Base-by-base conservation (phyloP, 257 asterid genomes). In the Galeopsis tetrahit region DNA sequence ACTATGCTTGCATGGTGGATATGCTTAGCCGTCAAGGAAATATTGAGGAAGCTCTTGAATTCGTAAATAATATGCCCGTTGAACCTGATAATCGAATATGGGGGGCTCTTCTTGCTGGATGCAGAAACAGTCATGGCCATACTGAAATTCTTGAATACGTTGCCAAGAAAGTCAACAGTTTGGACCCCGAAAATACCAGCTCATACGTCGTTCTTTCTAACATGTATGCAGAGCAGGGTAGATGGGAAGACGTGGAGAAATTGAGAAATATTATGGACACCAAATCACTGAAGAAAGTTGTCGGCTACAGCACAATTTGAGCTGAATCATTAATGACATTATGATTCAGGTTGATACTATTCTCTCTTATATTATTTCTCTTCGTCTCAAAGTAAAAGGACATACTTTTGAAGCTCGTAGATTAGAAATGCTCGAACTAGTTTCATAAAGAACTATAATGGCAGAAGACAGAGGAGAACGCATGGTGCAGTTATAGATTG, bases 1-100 rank as follows among this genome's bases (percentile, higher is more conserved):
- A 90, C 66, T 88, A 88, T 84, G 96, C 96, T 21, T 92, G 94
- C 80, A 88, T 92, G 91, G 97, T 88, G 74, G 98, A 90, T 78
- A 80, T 92, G 92, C 96, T 92, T 63, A 90, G 96, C 71, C 92
- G 96, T 51, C 92, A 81, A 78, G 97, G 98, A 60, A 86, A 84
- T 69, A 42, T 90, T 8, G 91, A 90, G 63, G 92, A 83, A 78
- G 98, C 98, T 77, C 82, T 90, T 53, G 89, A 85, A 73, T 85
- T 90, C 49, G 96, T 84, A 74, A 80, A 86, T 21, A 81, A 79
- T 64, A 88, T 92, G 97, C 91, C 89, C 1, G 51, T 92, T 32
- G 77, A 79, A 63, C 91, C 97, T 31, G 97, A 92, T 88, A 85
- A 75, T 65, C 68, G 96, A 62, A 92, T 92, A 67, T 92, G 92